Evolutionary conservation across 2,329 filamentous ascomycete genomes (phyloP).

Genomic region (Colletotrichum navitas): DNA sequence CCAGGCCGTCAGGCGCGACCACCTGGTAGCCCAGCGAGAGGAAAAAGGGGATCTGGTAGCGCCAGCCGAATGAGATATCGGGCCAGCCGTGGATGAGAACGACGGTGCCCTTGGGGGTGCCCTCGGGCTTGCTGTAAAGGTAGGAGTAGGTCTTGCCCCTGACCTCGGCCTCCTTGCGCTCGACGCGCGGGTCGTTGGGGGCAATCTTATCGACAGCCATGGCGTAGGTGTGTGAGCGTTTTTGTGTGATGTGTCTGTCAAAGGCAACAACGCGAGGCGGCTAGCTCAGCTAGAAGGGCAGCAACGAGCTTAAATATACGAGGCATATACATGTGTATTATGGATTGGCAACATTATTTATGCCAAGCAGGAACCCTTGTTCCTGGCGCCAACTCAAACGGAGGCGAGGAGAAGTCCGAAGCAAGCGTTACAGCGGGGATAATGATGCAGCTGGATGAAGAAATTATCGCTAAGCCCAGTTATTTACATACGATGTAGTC

Average conservation of each 20-base stretch:
- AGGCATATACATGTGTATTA: background rate
- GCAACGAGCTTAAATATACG: slow-evolving; percentile 1
- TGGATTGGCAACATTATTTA: background rate
- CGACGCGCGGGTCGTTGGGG: slow-evolving; percentile 74
- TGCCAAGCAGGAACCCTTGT: slow-evolving; percentile 29
- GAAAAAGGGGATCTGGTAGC: slow-evolving; percentile 86
- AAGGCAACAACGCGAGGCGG: background rate
- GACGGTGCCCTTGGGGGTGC: slow-evolving; percentile 60
- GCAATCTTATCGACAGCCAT: slow-evolving; percentile 74
- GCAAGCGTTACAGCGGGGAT: slow-evolving; percentile 27
- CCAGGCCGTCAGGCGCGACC: slow-evolving; percentile 87
- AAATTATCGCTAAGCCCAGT: background rate
- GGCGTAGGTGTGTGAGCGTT: slow-evolving; percentile 40
- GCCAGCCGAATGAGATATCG: slow-evolving; percentile 87
- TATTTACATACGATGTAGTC: background rate
- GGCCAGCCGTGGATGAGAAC: slow-evolving; percentile 81
- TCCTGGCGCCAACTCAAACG: slow-evolving; percentile 1
- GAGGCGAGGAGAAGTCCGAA: background rate
- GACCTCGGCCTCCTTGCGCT: slow-evolving; percentile 72
- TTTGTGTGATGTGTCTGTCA: background rate
- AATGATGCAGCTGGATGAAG: slow-evolving; percentile 9
- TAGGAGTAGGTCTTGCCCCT: slow-evolving; percentile 80
- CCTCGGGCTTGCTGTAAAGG: slow-evolving; percentile 65
- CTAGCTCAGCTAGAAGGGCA: background rate
- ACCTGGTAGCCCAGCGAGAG: slow-evolving; percentile 80